These are phyloP conservation scores for Talaromyces sp. DNA, from an alignment of 2,329 filamentous ascomycete species.

Conservation along the genomic window DNA sequence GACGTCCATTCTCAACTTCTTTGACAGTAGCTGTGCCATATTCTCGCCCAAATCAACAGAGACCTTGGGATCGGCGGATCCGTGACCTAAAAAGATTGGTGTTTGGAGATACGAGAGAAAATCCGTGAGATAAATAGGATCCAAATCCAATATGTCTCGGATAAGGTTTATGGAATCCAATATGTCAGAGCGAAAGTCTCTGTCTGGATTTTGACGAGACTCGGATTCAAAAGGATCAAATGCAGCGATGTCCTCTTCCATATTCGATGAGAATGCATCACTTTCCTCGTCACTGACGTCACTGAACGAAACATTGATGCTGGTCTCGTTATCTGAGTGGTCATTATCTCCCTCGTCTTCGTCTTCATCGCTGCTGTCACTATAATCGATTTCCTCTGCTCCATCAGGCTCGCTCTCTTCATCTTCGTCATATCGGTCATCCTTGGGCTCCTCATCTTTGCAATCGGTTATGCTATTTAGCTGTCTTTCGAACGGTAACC, in stretches of 20 bases:
- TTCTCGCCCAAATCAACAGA: not conserved
- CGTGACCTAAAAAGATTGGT: not conserved
- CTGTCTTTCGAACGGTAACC: conserved; percentile 39
- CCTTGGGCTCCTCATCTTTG: conserved; percentile 7
- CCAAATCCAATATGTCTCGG: not conserved
- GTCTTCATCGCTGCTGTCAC: conserved; percentile 11
- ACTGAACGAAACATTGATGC: not conserved
- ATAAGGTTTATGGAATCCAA: not conserved
- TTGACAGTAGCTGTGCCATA: conserved; percentile 10
- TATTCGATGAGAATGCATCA: not conserved
- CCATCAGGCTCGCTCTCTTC: not conserved
- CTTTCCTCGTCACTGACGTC: not conserved
- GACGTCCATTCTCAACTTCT: conserved; percentile 11
- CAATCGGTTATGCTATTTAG: conserved; percentile 31
- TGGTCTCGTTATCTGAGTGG: not conserved
- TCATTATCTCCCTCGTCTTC: not conserved
- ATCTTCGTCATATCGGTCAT: not conserved
- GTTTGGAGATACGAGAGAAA: not conserved
- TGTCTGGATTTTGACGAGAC: not conserved
- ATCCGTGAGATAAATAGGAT: not conserved
- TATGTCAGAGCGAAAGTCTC: not conserved
- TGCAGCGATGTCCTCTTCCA: not conserved
- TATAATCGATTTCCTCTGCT: not conserved
- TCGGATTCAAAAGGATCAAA: not conserved
- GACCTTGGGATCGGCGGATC: not conserved